Evolutionary conservation across 202 grass and related monocot species (phyloP), one percentile per base, ranked within the genome.

Genomic region (Saccharum hybrid): DNA sequence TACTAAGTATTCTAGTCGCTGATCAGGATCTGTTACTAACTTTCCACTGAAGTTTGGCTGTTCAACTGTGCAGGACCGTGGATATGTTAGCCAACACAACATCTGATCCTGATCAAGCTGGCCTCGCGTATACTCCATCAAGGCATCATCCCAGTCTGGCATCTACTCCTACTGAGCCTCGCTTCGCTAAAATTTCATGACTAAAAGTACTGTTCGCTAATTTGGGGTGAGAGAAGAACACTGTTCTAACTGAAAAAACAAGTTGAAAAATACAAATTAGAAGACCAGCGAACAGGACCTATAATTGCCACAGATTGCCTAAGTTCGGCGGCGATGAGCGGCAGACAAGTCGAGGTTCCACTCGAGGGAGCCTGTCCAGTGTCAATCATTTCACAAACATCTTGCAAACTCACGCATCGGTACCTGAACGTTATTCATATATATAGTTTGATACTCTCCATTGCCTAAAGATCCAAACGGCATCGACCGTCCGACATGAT

Each of bases 61-160:
- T 1, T 48, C 22, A 46, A 4, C 4, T 15, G 26, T 59, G 18
- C 7, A 7, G 21, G 1, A 10, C 26, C 7, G 11, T 77, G 68
- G 8, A 4, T 31, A 64, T 2, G 26, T 13, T 31, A 14, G 8
- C 61, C 10, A 46, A 33, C 7, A 12, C 18, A 49, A 48, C 30
- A 31, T 8, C 3, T 49, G 46, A 21, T 21, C 2, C 3, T 56
- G 18, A 79, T 52, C 18, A 7, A 79, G 63, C 77, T 68, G 63
- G 26, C 42, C 65, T 66, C 31, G 31, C 31, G 31, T 33, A 33
- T 33, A 33, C 31, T 33, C 31, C 31, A 33, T 33, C 19, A 42
- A 48, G 18, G 16, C 61, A 48, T 51, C 76, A 48, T 51, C 76
- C 61, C 62, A 79, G 18, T 0, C 63, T 79, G 42, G 28, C 63